Conservation (phyloP, 73 alveolate genomes). For the Symbiodinium natans region DNA sequence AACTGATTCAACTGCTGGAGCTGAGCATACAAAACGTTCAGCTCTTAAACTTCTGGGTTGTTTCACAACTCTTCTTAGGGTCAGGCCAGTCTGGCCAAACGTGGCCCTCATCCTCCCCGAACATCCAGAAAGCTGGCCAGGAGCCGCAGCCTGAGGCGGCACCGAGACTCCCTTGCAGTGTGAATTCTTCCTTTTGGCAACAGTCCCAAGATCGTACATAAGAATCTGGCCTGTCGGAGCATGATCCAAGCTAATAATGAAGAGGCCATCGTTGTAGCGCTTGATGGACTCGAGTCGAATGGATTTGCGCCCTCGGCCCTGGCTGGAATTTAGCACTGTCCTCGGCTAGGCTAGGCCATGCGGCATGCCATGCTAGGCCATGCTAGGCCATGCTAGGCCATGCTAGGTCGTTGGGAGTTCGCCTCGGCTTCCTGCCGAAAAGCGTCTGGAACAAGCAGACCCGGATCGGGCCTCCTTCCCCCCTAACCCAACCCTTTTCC, state of each 20-base stretch:
- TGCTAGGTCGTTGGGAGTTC: no score
- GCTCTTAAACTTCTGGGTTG: no score
- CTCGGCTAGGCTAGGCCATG: not conserved
- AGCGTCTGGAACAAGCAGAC: no score
- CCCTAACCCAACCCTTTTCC: no score
- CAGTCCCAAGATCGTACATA: not conserved
- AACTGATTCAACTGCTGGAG: no score
- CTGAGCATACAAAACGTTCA: no score
- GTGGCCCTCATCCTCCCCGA: conserved; percentile 46
- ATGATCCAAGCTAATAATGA: conserved; percentile 79
- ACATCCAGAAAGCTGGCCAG: conserved; percentile 93
- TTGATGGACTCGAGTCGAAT: conserved; percentile 51
- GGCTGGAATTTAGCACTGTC: not conserved
- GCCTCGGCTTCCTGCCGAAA: no score
- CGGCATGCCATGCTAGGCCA: no score
- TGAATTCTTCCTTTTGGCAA: not conserved
- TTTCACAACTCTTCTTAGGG: no score
- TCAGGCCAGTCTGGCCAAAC: conserved; percentile 92
- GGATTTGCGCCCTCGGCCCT: conserved; percentile 62
- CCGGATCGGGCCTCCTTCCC: no score
- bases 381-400: no score
- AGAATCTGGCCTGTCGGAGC: conserved; percentile 39
- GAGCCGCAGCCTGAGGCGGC: conserved; percentile 53
- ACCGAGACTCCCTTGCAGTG: no score
- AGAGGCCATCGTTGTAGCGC: conserved; percentile 80